Base-by-base conservation (phyloP, 176 grass and related monocot genomes). In the Ampelocalamus luodianensis region DNA sequence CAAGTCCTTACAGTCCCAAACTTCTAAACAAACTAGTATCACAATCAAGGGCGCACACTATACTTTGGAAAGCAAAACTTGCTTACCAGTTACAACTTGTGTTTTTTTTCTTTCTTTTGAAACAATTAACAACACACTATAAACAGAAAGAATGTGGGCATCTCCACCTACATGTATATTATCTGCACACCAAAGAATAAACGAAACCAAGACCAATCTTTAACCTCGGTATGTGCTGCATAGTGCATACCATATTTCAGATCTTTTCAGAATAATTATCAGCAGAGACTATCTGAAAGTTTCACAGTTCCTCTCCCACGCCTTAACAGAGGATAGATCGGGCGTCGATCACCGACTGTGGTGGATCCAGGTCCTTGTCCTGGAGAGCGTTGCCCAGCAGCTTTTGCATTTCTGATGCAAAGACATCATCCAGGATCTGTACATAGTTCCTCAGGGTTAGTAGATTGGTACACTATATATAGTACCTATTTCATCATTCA, bases 351-450 rank as follows among this genome's bases (percentile, higher is more conserved):
- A 98, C 89, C 1, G 96, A 95, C 38, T 91, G 96, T 32, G 93
- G 93, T 46, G 93, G 93, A 79, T 95, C 89, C 54, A 98, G 77
- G 76, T 95, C 96, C 66, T 87, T 95, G 77, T 93, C 93, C 87
- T 95, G 96, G 65, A 98, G 91, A 71, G 96, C 89, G 51, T 95
- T 98, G 15, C 96, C 96, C 4, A 95, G 85, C 27, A 93, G 81
- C 74, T 93, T 98, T 62, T 98, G 96, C 96, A 98, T 95, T 67
- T 98, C 93, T 38, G 91, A 95, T 74, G 89, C 93, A 42, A 98
- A 98, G 36, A 90, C 83, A 58, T 93, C 96, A 48, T 93, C 96
- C 20, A 98, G 78, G 29, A 98, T 98, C 96, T 98, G 93, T 86
- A 82, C 15, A 71, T 53, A 65, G 82, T 14, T 43, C 36, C 0